Base-by-base conservation (phyloP, 2,329 filamentous ascomycete species). In the Aspergillus sp. region DNA sequence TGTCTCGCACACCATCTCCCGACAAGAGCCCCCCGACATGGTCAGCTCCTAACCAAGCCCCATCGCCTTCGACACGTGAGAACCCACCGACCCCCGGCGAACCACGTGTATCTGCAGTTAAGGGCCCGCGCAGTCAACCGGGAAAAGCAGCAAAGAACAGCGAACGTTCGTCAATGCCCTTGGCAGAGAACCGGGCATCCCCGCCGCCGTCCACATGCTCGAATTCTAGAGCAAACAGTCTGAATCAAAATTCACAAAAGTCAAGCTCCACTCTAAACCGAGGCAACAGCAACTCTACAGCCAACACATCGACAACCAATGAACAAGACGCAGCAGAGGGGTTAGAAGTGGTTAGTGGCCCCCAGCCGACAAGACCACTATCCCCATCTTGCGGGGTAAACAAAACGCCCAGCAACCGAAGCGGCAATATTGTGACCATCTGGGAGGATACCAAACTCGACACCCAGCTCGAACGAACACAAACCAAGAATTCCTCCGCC, bases 51-150 rank as follows among this genome's bases (percentile, higher is more conserved):
- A 56, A 54, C 15, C 53, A 55, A 20, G 43, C 43, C 27, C 50
- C 49, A 13, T 65, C 62, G 1, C 57, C 61, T 5, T 53, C 55
- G 3, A 43, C 52, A 10, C 48, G 55, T 12, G 60, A 64, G 38
- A 63, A 64, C 42, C 49, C 53, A 2, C 48, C 57, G 4, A 46
- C 43, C 17, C 54, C 52, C 15, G 59, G 60, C 9, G 66, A 65
- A 37, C 64, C 63, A 25, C 64, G 64, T 13, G 60, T 64, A 1
- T 58, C 65, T 7, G 53, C 50, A 1, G 60, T 67, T 7, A 67
- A 63, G 42, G 65, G 66, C 1, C 65, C 65, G 12, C 64, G 66
- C 25, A 62, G 20, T 23, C 65, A 65, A 47, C 66, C 64, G 0
- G 47, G 33, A 3, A 54, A 46, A n/a, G 38, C 54, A 22, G 39